Evolutionary conservation across 106 monocot species (phyloP).

Genomic region (Dioscorea zingiberensis): DNA sequence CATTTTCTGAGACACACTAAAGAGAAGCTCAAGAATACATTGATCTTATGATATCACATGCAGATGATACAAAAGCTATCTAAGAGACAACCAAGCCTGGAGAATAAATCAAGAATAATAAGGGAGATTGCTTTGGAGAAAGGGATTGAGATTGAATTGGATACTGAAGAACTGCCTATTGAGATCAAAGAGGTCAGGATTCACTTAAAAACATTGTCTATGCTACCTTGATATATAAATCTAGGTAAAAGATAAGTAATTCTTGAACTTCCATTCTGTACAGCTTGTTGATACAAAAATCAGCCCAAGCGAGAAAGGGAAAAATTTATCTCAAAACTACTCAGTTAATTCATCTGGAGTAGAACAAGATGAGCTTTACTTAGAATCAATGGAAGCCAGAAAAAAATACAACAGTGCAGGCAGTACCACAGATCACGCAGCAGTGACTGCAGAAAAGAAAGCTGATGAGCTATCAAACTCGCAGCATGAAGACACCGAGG

Average conservation of each 20-base stretch:
- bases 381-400: not conserved
- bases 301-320: too few relatives aligned
- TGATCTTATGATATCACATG: not conserved
- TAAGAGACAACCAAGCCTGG: constrained; percentile 44
- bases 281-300: too few relatives aligned
- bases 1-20: too few relatives aligned
- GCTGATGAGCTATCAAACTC: constrained; percentile 49
- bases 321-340: too few relatives aligned
- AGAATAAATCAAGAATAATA: constrained; percentile 36
- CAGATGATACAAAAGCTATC: constrained; percentile 80
- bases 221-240: too few relatives aligned
- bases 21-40: too few relatives aligned
- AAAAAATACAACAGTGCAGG: constrained; percentile 15
- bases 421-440: too few relatives aligned
- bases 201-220: not conserved
- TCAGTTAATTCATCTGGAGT: not conserved
- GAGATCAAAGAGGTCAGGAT: not conserved
- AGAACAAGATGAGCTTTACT: not conserved
- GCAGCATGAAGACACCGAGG: too few relatives aligned
- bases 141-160: constrained; percentile 36
- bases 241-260: too few relatives aligned
- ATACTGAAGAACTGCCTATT: constrained; percentile 15
- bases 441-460: constrained; percentile 62
- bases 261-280: too few relatives aligned
- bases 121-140: constrained; percentile 65